Evolutionary conservation across 352 stramenopile species (phyloP).

Genomic region (Pythium folliculosum): DNA sequence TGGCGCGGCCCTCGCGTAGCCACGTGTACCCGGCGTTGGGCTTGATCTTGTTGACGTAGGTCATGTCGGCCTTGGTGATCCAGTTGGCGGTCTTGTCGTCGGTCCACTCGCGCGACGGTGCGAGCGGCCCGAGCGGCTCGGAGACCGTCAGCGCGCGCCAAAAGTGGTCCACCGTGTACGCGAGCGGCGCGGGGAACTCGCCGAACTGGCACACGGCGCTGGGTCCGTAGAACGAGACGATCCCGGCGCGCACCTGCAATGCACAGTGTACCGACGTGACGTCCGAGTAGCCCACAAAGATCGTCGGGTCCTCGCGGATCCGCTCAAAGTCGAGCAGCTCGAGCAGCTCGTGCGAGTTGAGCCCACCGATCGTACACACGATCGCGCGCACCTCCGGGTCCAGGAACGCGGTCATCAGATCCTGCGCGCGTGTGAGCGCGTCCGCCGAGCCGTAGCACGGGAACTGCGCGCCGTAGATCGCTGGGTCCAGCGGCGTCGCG

Average conservation of each 20-base stretch:
- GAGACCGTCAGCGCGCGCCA: constrained; percentile 30
- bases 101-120: constrained; percentile 49
- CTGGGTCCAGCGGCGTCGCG: constrained; percentile 12
- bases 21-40: constrained; percentile 48
- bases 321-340: constrained; percentile 60
- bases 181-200: constrained; percentile 48
- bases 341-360: constrained; percentile 62
- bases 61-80: constrained; percentile 46
- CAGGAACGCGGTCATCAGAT: constrained; percentile 58
- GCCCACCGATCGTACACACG: constrained; percentile 56
- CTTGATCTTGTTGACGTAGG: constrained; percentile 42
- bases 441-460: constrained; percentile 55
- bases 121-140: constrained; percentile 35
- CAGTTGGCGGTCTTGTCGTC: constrained; percentile 72
- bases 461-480: constrained; percentile 25
- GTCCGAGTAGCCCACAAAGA: constrained; percentile 65
- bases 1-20: constrained; percentile 37
- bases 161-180: constrained; percentile 52
- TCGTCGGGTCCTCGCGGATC: constrained; percentile 45
- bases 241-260: constrained; percentile 37
- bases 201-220: constrained; percentile 59
- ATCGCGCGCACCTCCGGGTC: constrained; percentile 46
- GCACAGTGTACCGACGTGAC: constrained; percentile 66
- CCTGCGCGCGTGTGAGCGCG: constrained; percentile 37
- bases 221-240: constrained; percentile 67